phyloP scores from a whole-genome alignment of 495 filamentous ascomycete species.

The Penicillium arizonense region DNA sequence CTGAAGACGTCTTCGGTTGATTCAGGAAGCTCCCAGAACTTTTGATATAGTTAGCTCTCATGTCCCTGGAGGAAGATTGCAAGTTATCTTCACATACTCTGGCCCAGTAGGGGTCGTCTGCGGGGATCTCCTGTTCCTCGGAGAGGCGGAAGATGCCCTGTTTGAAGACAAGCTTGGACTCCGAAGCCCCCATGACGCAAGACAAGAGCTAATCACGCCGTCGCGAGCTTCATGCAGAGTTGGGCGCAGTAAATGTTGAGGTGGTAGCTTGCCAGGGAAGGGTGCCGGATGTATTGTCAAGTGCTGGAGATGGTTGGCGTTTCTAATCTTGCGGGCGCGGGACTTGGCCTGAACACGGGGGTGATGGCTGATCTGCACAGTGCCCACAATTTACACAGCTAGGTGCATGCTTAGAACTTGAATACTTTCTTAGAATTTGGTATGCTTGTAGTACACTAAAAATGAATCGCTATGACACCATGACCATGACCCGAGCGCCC shows the following conservation, averaged over 20 bases:
- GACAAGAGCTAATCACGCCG: slow-evolving; percentile 21
- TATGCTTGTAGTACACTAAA: slow-evolving; percentile 9
- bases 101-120: slow-evolving; percentile 90
- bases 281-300: slow-evolving; percentile 5
- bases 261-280: neutral
- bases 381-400: neutral
- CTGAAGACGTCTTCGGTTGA: slow-evolving; percentile 95
- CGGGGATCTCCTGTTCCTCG: slow-evolving; percentile 82
- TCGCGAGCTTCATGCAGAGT: slow-evolving; percentile 28
- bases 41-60: slow-evolving; percentile 5
- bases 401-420: too few relatives aligned
- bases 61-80: neutral
- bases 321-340: slow-evolving; percentile 6
- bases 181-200: slow-evolving; percentile 87
- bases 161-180: slow-evolving; percentile 99
- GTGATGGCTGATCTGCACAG: slow-evolving; percentile 2
- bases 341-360: slow-evolving; percentile 9
- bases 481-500: slow-evolving; percentile 8
- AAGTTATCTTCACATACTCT: slow-evolving; percentile 53
- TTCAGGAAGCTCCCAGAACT: slow-evolving; percentile 99
- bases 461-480: slow-evolving; percentile 9
- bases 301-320: slow-evolving; percentile 14
- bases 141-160: slow-evolving; percentile 97
- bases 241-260: neutral
- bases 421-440: neutral